These are phyloP conservation scores for Parsonsia alboflavescens DNA, from an alignment of 257 asterid species.

Conservation along the genomic window DNA sequence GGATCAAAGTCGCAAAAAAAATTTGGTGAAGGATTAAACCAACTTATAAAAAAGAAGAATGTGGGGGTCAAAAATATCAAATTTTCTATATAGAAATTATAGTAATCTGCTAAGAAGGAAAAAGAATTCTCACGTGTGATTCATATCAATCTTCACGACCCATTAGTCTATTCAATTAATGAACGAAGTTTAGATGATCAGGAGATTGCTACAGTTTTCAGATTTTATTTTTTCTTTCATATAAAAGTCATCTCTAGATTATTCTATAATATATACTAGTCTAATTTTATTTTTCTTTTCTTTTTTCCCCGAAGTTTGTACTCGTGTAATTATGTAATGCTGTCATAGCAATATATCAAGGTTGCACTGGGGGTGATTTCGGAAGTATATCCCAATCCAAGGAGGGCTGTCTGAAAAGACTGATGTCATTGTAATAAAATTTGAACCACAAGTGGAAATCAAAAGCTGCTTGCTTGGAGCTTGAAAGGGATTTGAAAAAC, in stretches of 20 bases:
- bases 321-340: not conserved
- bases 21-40: too few species aligned
- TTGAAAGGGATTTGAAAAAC: slow-evolving; percentile 36
- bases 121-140: too few species aligned
- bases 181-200: not conserved
- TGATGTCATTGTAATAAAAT: slow-evolving; percentile 11
- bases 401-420: slow-evolving; percentile 1
- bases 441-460: slow-evolving; percentile 40
- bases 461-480: slow-evolving; percentile 29
- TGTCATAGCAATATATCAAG: not conserved
- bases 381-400: not conserved
- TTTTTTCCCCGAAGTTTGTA: not conserved
- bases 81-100: too few species aligned
- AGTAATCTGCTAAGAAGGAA: too few species aligned
- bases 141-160: not conserved
- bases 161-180: not conserved
- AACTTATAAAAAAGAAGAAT: too few species aligned
- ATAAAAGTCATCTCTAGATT: not conserved
- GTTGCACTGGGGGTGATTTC: not conserved
- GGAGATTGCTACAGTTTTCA: not conserved
- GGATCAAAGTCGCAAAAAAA: too few species aligned
- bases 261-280: not conserved
- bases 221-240: not conserved
- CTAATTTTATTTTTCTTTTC: not conserved
- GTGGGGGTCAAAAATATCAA: too few species aligned